These are phyloP conservation scores for Aristolochia californica DNA, from an alignment of 164 flowering plant genomes.

Conservation along the genomic window DNA sequence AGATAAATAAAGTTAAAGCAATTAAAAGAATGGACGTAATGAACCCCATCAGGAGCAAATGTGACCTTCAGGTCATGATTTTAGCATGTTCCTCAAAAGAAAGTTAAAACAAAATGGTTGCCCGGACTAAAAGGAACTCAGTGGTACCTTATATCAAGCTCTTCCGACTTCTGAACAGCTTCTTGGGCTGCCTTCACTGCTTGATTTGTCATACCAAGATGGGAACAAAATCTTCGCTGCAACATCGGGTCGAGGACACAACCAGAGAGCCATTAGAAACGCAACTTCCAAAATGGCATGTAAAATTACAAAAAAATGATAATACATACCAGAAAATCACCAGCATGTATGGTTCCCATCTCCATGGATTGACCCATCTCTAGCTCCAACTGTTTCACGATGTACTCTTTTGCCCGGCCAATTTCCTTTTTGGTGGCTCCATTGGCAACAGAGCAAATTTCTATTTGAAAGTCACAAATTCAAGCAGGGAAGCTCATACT, in stretches of 20 bases:
- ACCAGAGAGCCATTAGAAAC: too few species aligned
- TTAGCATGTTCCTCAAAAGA: too few species aligned
- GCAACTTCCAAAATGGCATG: background rate
- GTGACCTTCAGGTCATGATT: too few species aligned
- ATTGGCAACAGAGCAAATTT: conserved; percentile 35
- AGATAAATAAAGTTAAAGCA: too few species aligned
- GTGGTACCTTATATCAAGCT: conserved; percentile 36
- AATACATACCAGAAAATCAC: conserved; percentile 33
- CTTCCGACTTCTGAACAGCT: conserved; percentile 36
- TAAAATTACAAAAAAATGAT: background rate
- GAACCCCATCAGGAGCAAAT: too few species aligned
- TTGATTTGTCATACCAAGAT: conserved; percentile 30
- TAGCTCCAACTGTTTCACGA: conserved; percentile 29
- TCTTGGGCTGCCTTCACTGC: conserved; percentile 43
- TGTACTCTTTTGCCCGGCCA: conserved; percentile 29
- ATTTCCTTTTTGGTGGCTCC: conserved; percentile 44
- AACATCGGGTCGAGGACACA: background rate
- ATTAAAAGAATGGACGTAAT: too few species aligned
- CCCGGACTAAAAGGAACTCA: too few species aligned
- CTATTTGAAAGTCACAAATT: conserved; percentile 19
- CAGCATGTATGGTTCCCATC: conserved; percentile 38
- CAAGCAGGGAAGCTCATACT: conserved; percentile 4
- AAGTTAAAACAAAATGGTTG: too few species aligned
- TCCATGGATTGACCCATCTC: conserved; percentile 37
- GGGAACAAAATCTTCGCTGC: conserved; percentile 34